A percentile compares a stretch with the other conserved stretches of the same genome.
Evolutionary conservation across 192 early-diverging fungal genomes (phyloP).

Genomic region (Podila minutissima): DNA sequence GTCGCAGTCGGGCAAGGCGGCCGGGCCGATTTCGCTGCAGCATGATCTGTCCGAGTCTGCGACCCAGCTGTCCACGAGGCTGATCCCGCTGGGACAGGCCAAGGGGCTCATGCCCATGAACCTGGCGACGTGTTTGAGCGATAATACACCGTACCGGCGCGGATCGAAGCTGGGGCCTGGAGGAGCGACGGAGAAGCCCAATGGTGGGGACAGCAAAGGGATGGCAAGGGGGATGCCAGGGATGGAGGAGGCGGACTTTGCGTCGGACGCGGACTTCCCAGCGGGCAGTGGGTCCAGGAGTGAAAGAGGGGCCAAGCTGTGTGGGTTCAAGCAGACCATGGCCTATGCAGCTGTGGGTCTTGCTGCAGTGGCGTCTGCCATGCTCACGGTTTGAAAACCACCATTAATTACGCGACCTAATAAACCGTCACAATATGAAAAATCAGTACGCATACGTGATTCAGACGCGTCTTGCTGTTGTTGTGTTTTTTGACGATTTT

Average conservation of each 20-base stretch:
- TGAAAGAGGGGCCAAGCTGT: background rate
- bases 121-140: conserved; percentile 16
- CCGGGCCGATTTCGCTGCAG: conserved; percentile 51
- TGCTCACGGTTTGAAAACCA: conserved; percentile 1
- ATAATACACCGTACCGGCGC: conserved; percentile 25
- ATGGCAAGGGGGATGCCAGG: conserved; percentile 29
- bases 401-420: background rate
- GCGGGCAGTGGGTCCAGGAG: background rate
- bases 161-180: conserved; percentile 30
- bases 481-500: background rate
- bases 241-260: conserved; percentile 37
- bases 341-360: background rate
- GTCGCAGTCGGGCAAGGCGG: conserved; percentile 25
- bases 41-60: conserved; percentile 57
- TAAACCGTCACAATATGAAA: background rate
- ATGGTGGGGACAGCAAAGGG: conserved; percentile 16
- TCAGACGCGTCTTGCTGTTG: background rate
- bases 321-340: background rate
- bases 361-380: background rate
- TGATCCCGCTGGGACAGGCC: conserved; percentile 44
- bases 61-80: conserved; percentile 49
- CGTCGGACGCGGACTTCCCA: background rate
- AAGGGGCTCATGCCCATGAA: conserved; percentile 29
- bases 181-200: conserved; percentile 22
- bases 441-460: background rate